phyloP scores from a whole-genome alignment of 805 yeast genomes.

The Wickerhamomyces kurtzmanii region DNA sequence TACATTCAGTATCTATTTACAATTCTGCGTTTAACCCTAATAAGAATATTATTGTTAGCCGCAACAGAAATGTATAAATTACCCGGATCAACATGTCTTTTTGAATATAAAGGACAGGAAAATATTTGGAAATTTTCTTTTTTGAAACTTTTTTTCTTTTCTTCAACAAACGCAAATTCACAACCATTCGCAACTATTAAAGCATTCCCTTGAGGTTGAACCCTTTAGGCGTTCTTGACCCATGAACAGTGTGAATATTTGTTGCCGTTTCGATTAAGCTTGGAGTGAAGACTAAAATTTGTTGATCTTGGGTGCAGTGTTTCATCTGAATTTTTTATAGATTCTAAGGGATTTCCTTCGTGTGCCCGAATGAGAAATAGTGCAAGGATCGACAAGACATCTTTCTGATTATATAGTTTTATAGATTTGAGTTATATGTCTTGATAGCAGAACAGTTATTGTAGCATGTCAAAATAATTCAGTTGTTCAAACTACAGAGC shows the following conservation, averaged over 20 bases:
- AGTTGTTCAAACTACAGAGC: too few species aligned
- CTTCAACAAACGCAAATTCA: constrained; percentile 47
- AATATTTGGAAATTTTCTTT: neutral
- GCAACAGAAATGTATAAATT: constrained; percentile 1
- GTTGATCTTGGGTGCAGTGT: constrained; percentile 71
- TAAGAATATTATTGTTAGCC: neutral
- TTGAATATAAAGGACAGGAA: too few species aligned
- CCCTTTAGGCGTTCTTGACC: constrained; percentile 58
- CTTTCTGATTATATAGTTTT: constrained; percentile 1
- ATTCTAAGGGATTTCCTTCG: constrained; percentile 65
- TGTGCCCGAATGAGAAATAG: constrained; percentile 65
- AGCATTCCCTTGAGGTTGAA: constrained; percentile 65
- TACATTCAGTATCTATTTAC: constrained; percentile 3
- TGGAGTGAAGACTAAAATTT: constrained; percentile 53
- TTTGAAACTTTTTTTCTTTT: constrained; percentile 3
- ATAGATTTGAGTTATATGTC: neutral
- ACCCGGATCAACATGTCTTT: constrained; percentile 1
- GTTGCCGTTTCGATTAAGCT: constrained; percentile 21
- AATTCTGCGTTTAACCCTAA: constrained; percentile 2
- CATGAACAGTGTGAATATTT: constrained; percentile 56
- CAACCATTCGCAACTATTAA: constrained; percentile 52
- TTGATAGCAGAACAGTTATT: neutral
- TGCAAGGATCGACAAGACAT: constrained; percentile 38
- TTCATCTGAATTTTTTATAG: constrained; percentile 40
- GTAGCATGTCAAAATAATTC: too few species aligned